Base-by-base conservation (phyloP, 495 filamentous ascomycete genomes). In the Hypoxylon trugodes region DNA sequence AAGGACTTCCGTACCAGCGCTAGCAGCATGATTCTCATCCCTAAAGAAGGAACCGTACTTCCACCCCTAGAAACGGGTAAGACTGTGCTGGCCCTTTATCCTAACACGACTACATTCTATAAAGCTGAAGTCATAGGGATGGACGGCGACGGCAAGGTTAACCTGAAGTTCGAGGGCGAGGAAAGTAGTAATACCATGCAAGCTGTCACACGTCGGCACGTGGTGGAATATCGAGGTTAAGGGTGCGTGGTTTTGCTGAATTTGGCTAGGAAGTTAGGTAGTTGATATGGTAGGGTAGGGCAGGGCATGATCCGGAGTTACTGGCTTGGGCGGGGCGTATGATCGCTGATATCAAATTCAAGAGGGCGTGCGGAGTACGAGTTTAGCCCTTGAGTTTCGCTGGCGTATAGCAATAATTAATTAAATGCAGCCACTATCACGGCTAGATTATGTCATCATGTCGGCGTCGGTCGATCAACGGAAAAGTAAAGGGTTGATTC, bases 41-140 rank as follows among this genome's bases (percentile, higher is more conserved):
- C 80, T 1, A 68, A 67, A 19, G 92, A 92, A 2, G 81, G 77
- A 6, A 76, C 79, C 26, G 77, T 79, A 5, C 72, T 97, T 40
- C 80, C 86, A 1, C 84, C 89, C 8, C 93, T 94, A 66, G 81
- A 93, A 1, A 77, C 85, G 50, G 93, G 93, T 10, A 93, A 90
- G 69, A 86, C 86, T 18, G 92, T 96, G 24, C 77, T 96, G 48
- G 92, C 92, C 0, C 78, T 91, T 33, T 96, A 96, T 69, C 92
- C 92, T 0, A 89, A 92, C 54, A 99, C 96, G 7, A 97, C 95
- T 1, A 97, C 94, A 0, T 99, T 99, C 69, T 99, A 99, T 74
- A 88, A 91, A 68, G 95, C 96, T 8, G 93, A 97, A 63, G 94
- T 98, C 13, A 93, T 92, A 80, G 87, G 87, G 0, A 82, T 81